Evolutionary conservation across 116 monocot species (phyloP), one percentile per base, ranked within the genome.

Genomic region (Cymodocea nodosa): DNA sequence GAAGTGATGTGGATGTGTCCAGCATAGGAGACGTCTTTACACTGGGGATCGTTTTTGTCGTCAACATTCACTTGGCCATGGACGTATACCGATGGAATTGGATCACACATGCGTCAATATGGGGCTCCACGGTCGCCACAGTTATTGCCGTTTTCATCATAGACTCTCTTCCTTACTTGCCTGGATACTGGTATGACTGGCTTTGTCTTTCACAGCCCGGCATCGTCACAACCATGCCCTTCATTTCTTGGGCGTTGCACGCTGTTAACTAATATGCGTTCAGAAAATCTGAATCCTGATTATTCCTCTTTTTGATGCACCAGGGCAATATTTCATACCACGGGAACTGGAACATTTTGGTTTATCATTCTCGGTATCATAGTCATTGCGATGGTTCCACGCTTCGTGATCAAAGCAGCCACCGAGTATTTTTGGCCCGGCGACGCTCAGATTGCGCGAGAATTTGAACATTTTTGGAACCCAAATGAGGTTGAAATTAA

Each of bases 41-140:
- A 10, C 73, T 97, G 17, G 87, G 75, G 0, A 81, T 90, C n/a
- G 95, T 97, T 56, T 83, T 90, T 30, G 66, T 90, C 48, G 95
- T 90, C 6, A 97, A 97, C 60, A 39, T 97, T 63, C 87, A 90
- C 67, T 58, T 97, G 58, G 85, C 78, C 30, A 77, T 97, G 79
- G 91, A 97, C 63, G 78, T 90, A 14, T 82, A 85, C 34, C 52
- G 87, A 65, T 97, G 95, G 95, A 80, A 83, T 69, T 97, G 90
- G 95, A 68, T 97, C 40, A 77, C 81, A 11, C 95, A 97, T 69
- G 78, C 65, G 2, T 53, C 85, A 2, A 71, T 90, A 30, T 97
- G 95, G 95, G 95, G 90, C 4, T 85, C 81, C 67, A 87, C 81
- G 20, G 72, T 75, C 57, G 95, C 85, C 4, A 90, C 95, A 19